A percentile compares a stretch with the other conserved stretches of the same genome.
Evolutionary conservation across 805 yeast species (phyloP).

Genomic region (Blastobotrys robertii): DNA sequence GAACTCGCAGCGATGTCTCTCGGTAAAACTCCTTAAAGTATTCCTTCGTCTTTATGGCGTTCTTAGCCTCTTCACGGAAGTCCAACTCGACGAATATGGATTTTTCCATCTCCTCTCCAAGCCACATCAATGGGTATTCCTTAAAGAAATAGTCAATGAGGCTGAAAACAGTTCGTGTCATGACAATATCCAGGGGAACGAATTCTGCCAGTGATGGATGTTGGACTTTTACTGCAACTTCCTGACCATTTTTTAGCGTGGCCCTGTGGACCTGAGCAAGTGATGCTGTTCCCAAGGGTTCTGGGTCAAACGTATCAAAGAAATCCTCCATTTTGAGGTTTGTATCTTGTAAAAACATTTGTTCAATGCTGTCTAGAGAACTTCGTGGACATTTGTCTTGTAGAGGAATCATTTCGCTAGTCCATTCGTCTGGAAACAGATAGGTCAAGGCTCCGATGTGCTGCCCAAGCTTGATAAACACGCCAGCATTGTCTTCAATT

Average conservation of each 20-base stretch:
- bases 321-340: conserved; percentile 50
- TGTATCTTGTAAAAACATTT: conserved; percentile 60
- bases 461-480: conserved; percentile 90
- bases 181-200: conserved; percentile 79
- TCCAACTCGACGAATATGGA: conserved; percentile 89
- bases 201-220: conserved; percentile 81
- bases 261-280: conserved; percentile 94
- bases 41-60: conserved; percentile 59
- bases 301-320: conserved; percentile 55
- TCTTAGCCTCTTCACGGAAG: conserved; percentile 76
- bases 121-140: conserved; percentile 87
- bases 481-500: conserved; percentile 78
- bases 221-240: conserved; percentile 90
- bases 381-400: conserved; percentile 88
- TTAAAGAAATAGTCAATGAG: conserved; percentile 76
- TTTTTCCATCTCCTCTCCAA: conserved; percentile 83
- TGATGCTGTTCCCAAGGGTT: conserved; percentile 91
- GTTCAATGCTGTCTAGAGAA: conserved; percentile 54
- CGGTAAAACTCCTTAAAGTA: conserved; percentile 50
- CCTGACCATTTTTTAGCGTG: conserved; percentile 46
- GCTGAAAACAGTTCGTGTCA: conserved; percentile 68
- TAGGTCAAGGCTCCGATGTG: conserved; percentile 90
- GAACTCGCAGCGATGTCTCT: conserved; percentile 72
- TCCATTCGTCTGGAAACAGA: conserved; percentile 88
- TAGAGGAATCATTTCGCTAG: conserved; percentile 82